Percentiles rank a stretch among this genome's conserved stretches.
Conservation (phyloP, 352 stramenopile species). For the Globisporangium lucens region DNA sequence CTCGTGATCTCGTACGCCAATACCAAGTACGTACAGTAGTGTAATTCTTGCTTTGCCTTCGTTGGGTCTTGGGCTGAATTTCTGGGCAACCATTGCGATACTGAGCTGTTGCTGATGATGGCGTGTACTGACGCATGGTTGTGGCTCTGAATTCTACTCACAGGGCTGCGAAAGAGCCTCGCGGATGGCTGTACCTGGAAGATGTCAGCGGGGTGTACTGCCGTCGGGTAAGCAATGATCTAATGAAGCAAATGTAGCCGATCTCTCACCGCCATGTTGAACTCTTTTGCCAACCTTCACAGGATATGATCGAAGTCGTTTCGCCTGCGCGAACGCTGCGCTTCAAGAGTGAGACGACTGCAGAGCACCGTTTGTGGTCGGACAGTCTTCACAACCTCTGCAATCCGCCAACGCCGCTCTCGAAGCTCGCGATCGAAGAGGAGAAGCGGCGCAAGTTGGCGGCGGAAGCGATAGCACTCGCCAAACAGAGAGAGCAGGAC, state of each 20-base stretch:
- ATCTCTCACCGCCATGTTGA: neutral
- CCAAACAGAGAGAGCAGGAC: slow-evolving; percentile 20
- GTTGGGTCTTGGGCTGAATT: neutral
- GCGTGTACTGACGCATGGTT: neutral
- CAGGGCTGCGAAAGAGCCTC: slow-evolving; percentile 70
- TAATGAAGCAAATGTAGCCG: neutral
- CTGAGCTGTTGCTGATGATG: neutral
- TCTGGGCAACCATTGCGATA: neutral
- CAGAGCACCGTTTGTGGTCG: slow-evolving; percentile 76
- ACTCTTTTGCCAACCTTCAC: neutral
- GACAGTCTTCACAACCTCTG: slow-evolving; percentile 77
- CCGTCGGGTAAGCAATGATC: slow-evolving; percentile 35
- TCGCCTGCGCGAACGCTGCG: slow-evolving; percentile 66
- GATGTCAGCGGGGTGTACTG: slow-evolving; percentile 74
- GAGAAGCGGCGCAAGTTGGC: slow-evolving; percentile 12
- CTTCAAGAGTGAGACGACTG: slow-evolving; percentile 75
- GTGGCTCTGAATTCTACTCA: neutral
- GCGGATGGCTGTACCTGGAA: slow-evolving; percentile 79
- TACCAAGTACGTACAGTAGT: slow-evolving; percentile 46
- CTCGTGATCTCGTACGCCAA: slow-evolving; percentile 82
- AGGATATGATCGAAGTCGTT: slow-evolving; percentile 85
- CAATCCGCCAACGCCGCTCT: slow-evolving; percentile 34
- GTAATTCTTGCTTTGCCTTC: no score
- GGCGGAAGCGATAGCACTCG: slow-evolving; percentile 7
- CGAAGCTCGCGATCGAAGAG: slow-evolving; percentile 12